Conservation (phyloP, 2,329 filamentous ascomycete genomes). For the Macrophomina tecta region DNA sequence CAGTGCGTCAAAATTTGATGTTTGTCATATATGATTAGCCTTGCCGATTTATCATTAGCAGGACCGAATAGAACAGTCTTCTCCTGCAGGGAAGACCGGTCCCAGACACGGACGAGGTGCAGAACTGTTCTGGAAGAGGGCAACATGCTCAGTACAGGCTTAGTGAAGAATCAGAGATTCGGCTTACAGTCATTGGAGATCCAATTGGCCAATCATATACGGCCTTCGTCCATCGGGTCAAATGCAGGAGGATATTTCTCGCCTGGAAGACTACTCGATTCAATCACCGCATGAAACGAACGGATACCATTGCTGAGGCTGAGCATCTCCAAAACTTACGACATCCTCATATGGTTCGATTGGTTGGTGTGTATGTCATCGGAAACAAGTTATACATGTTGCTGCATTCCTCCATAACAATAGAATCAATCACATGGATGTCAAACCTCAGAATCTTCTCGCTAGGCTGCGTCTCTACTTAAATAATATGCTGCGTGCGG, state of each 20-base stretch:
- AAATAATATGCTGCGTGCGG: no score
- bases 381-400: conserved; percentile 35
- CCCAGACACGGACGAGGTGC: not conserved
- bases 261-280: not conserved
- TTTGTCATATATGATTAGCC: no score
- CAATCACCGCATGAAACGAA: not conserved
- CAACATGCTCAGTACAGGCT: not conserved
- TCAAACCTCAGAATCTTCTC: conserved; percentile 36
- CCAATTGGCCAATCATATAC: not conserved
- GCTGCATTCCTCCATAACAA: conserved; percentile 33
- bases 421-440: conserved; percentile 35
- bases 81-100: not conserved
- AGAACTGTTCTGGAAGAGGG: not conserved
- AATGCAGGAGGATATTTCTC: not conserved
- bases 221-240: not conserved
- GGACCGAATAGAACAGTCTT: no score
- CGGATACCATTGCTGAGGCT: not conserved
- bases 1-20: no score
- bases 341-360: not conserved
- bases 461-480: conserved; percentile 34
- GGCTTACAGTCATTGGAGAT: not conserved
- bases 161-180: not conserved
- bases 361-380: not conserved
- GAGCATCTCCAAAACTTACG: not conserved
- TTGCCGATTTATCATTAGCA: no score